Conservation (phyloP, 2,329 filamentous ascomycete genomes). For the Colletotrichum salicis region DNA sequence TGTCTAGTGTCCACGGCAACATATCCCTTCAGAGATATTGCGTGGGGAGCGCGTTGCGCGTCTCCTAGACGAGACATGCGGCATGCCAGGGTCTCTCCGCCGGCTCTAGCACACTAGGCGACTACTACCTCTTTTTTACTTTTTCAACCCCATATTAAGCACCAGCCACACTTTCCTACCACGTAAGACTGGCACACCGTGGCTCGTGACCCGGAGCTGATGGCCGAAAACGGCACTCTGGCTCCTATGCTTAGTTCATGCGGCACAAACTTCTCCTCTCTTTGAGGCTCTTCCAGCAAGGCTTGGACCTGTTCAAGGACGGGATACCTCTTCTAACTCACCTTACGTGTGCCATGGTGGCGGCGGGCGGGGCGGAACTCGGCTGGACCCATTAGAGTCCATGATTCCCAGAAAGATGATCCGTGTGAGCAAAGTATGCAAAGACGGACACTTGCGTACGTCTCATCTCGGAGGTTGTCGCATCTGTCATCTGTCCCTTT, state of each 20-base stretch:
- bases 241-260: constrained; percentile 24
- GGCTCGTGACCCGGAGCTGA: constrained; percentile 1
- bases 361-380: constrained; percentile 6
- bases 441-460: constrained; percentile 2
- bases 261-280: not conserved
- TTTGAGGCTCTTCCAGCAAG: constrained; percentile 28
- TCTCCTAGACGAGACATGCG: constrained; percentile 25
- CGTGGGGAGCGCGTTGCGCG: constrained; percentile 32
- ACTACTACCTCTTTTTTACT: constrained; percentile 3
- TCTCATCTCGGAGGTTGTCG: constrained; percentile 25
- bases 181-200: not conserved
- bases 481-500: constrained; percentile 19
- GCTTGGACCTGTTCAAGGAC: constrained; percentile 9
- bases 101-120: not conserved
- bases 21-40: constrained; percentile 2
- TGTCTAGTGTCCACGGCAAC: constrained; percentile 16
- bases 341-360: constrained; percentile 24
- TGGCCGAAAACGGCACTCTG: constrained; percentile 14
- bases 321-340: not conserved
- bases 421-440: not conserved
- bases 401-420: not conserved
- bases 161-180: constrained; percentile 25
- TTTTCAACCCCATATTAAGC: constrained; percentile 19
- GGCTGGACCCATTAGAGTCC: not conserved
- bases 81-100: not conserved